Conservation (phyloP, 1,139 yeast species). For the Yamadazyma conglobata region DNA sequence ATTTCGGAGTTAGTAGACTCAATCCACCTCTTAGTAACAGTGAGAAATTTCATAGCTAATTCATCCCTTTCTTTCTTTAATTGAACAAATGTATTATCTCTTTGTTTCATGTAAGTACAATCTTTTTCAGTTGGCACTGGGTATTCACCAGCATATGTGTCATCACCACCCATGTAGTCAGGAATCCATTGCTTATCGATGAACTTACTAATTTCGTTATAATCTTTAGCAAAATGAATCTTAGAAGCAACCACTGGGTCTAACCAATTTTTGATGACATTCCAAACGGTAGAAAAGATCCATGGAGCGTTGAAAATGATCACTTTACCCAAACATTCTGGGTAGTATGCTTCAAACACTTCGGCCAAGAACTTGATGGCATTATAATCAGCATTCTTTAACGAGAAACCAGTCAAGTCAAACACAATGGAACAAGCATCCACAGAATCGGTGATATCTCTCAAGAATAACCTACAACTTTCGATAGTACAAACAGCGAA, state of each 20-base stretch:
- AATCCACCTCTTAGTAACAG: slow-evolving; percentile 39
- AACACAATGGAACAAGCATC: slow-evolving; percentile 41
- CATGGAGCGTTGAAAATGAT: slow-evolving; percentile 88
- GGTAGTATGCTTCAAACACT: slow-evolving; percentile 84
- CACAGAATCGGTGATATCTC: slow-evolving; percentile 32
- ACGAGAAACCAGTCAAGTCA: slow-evolving; percentile 55
- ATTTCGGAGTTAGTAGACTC: slow-evolving; percentile 40
- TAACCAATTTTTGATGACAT: slow-evolving; percentile 77
- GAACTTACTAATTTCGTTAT: slow-evolving; percentile 29
- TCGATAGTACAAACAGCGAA: slow-evolving; percentile 40
- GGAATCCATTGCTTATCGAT: slow-evolving; percentile 37
- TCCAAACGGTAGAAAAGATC: slow-evolving; percentile 87
- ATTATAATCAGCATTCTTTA: slow-evolving; percentile 78
- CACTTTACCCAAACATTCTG: slow-evolving; percentile 74
- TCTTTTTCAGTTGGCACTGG: slow-evolving; percentile 45
- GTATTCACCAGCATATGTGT: slow-evolving; percentile 44
- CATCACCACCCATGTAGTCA: slow-evolving; percentile 39
- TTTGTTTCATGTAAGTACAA: slow-evolving; percentile 26
- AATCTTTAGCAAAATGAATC: slow-evolving; percentile 41
- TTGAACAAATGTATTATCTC: slow-evolving; percentile 21
- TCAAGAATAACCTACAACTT: slow-evolving; percentile 36
- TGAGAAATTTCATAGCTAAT: slow-evolving; percentile 27
- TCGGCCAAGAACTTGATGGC: slow-evolving; percentile 76
- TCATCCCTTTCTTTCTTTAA: slow-evolving; percentile 33
- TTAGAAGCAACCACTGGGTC: slow-evolving; percentile 57